phyloP scores from a whole-genome alignment of 2,329 filamentous ascomycete species.

The Neofusicoccum umdonicola region DNA sequence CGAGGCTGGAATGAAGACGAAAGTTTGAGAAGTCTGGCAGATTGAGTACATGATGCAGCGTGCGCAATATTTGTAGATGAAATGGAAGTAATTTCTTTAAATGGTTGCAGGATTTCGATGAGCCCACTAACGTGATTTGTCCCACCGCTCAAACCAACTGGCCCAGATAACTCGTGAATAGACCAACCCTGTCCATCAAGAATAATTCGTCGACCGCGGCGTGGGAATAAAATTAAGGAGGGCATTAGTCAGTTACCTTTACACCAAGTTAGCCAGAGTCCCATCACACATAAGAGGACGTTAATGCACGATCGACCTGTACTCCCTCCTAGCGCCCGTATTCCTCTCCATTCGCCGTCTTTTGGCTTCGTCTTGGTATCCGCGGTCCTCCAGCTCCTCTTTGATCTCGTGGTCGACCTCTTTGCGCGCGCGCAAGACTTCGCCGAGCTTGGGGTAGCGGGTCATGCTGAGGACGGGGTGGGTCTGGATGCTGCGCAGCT shows the following conservation, averaged over 20 bases:
- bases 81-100: no score
- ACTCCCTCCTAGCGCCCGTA: conserved; percentile 44
- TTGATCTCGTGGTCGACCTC: conserved; percentile 67
- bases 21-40: not conserved
- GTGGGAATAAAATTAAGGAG: not conserved
- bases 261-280: not conserved
- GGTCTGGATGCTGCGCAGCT: conserved; percentile 78
- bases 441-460: conserved; percentile 8
- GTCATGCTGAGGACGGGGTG: conserved; percentile 54
- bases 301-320: conserved; percentile 10
- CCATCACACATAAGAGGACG: not conserved
- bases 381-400: conserved; percentile 61
- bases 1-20: not conserved
- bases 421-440: conserved; percentile 54
- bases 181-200: no score
- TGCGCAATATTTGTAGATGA: no score
- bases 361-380: conserved; percentile 53
- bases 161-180: no score
- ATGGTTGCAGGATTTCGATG: no score
- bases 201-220: no score
- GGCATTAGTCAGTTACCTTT: not conserved
- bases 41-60: no score
- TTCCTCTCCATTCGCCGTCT: conserved; percentile 45
- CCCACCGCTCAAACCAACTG: no score
- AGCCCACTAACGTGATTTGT: no score